phyloP scores from a whole-genome alignment of 495 filamentous ascomycete species.

The Cudoniella acicularis region DNA sequence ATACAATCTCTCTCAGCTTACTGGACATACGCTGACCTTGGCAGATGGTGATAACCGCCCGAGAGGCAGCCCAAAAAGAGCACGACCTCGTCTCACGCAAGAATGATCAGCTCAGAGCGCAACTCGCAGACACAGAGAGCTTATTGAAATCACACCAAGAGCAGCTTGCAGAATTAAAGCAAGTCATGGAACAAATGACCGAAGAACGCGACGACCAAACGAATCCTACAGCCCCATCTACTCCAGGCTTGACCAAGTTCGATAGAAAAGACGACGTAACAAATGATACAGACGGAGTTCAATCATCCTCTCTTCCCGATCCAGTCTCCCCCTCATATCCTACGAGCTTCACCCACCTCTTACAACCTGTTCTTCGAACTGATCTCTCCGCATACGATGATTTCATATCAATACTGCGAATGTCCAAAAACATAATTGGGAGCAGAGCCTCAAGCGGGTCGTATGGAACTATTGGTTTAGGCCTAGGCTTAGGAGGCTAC shows the following conservation, averaged over 20 bases:
- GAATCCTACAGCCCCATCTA: conserved; percentile 54
- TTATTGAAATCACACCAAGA: conserved; percentile 88
- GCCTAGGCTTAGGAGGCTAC: conserved; percentile 49
- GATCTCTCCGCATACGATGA: conserved; percentile 80
- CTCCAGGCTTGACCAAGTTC: conserved; percentile 49
- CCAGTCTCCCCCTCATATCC: conserved; percentile 73
- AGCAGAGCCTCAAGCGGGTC: conserved; percentile 67
- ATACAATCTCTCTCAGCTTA: conserved; percentile 9
- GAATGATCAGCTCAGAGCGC: conserved; percentile 73
- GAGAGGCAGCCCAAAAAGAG: conserved; percentile 59
- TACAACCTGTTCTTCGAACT: conserved; percentile 77
- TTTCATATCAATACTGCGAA: conserved; percentile 72
- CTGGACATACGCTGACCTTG: conserved; percentile 28
- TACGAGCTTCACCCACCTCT: conserved; percentile 76
- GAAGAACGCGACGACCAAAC: conserved; percentile 62
- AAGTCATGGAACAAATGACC: conserved; percentile 86
- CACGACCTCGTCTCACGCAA: conserved; percentile 70
- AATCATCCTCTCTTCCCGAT: conserved; percentile 45
- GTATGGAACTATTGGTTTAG: conserved; percentile 56
- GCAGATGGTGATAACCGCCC: conserved; percentile 84
- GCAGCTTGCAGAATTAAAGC: conserved; percentile 86
- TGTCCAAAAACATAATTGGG: conserved; percentile 53
- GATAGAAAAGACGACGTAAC: conserved; percentile 40
- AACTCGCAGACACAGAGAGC: conserved; percentile 80
- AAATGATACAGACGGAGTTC: conserved; percentile 35